phyloP scores from a whole-genome alignment of 1,284 basidiomycete genomes.

The Ceratobasidium sp. region DNA sequence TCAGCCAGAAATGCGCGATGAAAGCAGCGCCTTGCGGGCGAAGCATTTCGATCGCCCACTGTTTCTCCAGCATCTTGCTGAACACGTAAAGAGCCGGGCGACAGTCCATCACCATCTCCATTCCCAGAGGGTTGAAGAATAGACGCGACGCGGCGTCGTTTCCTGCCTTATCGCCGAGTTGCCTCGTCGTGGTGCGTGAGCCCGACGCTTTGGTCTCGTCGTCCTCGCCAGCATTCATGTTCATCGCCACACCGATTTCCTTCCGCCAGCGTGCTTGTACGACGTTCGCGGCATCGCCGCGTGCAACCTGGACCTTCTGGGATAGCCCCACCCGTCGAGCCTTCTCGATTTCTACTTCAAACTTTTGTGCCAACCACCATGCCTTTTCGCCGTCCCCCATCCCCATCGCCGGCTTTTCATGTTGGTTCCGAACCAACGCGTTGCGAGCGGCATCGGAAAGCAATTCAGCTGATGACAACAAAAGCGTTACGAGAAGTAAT shows the following conservation, averaged over 20 bases:
- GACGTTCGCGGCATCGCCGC: not conserved
- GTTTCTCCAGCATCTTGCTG: not conserved
- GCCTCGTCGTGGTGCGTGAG: not conserved
- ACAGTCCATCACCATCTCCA: slow-evolving; percentile 7
- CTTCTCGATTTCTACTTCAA: not conserved
- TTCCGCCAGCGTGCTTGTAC: not conserved
- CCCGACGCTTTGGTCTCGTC: too few species aligned
- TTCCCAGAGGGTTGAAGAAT: not conserved
- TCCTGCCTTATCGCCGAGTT: not conserved
- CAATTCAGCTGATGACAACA: not conserved
- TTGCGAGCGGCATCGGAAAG: not conserved
- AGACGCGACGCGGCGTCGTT: not conserved
- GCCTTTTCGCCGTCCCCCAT: not conserved
- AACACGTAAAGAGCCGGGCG: not conserved
- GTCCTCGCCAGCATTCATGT: too few species aligned
- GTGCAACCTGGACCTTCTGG: not conserved
- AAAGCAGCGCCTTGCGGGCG: not conserved
- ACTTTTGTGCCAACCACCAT: slow-evolving; percentile 1
- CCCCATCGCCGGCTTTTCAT: slow-evolving; percentile 1
- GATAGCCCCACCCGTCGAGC: not conserved
- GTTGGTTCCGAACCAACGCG: not conserved
- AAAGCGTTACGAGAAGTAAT: not conserved
- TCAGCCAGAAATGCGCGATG: not conserved
- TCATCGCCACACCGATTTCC: not conserved
- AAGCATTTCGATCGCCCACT: not conserved